Conservation (phyloP, 768 basidiomycete species). For the Kwoniella newhampshirensis region DNA sequence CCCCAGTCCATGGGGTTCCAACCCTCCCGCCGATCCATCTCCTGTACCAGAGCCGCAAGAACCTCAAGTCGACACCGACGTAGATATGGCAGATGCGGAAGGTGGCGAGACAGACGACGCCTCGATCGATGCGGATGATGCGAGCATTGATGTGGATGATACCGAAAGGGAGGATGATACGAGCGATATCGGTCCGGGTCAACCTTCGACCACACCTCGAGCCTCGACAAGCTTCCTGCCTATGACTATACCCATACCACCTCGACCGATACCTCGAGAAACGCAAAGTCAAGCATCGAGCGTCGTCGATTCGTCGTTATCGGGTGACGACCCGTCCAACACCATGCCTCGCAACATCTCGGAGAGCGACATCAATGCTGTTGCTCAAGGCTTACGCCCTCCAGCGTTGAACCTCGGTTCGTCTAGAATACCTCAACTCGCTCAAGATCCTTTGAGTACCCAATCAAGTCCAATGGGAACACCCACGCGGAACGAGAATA, state of each 20-base stretch:
- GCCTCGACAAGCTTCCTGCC: slow-evolving; percentile 33
- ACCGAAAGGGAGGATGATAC: not conserved
- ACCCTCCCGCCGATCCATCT: not conserved
- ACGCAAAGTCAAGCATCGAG: slow-evolving; percentile 32
- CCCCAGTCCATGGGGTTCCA: not conserved
- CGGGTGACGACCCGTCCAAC: slow-evolving; percentile 28
- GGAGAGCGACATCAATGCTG: slow-evolving; percentile 29
- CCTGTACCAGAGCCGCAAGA: slow-evolving; percentile 6
- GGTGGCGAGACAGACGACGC: slow-evolving; percentile 63
- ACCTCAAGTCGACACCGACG: slow-evolving; percentile 40
- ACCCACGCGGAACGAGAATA: slow-evolving; percentile 28
- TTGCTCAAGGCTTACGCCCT: slow-evolving; percentile 21
- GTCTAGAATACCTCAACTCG: slow-evolving; percentile 33
- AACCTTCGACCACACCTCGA: slow-evolving; percentile 38
- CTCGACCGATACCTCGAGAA: slow-evolving; percentile 15
- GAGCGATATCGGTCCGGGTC: not conserved
- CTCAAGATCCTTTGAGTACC: slow-evolving; percentile 41
- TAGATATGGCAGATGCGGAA: slow-evolving; percentile 49
- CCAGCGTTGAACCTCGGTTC: slow-evolving; percentile 31
- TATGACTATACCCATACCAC: slow-evolving; percentile 34
- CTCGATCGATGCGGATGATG: slow-evolving; percentile 59
- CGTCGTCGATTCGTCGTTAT: slow-evolving; percentile 37
- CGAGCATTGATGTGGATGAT: slow-evolving; percentile 57
- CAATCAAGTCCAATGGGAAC: slow-evolving; percentile 52
- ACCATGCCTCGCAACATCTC: slow-evolving; percentile 36